A percentile compares a stretch with the other conserved stretches of the same genome.
These are phyloP conservation scores for Fusarium beomiforme DNA, from an alignment of 2,329 filamentous ascomycete genomes.

Conservation along the genomic window DNA sequence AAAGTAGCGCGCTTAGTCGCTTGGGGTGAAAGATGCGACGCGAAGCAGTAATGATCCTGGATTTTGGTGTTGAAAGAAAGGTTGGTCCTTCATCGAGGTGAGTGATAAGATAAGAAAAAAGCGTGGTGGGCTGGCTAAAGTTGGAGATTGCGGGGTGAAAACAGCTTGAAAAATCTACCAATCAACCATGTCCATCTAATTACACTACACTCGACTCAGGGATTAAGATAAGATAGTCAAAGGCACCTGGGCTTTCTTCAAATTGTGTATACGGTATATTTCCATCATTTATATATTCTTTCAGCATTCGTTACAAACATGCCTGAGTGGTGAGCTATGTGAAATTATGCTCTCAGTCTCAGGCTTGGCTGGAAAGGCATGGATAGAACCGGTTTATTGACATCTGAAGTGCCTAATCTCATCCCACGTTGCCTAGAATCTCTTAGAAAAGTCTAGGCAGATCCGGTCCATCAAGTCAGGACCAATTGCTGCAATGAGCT, in stretches of 20 bases:
- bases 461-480: conserved; percentile 65
- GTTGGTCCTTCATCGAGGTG: conserved; percentile 45
- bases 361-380: neutral
- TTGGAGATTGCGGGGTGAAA: conserved; percentile 33
- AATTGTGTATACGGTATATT: neutral
- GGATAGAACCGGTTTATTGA: neutral
- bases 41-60: conserved; percentile 18
- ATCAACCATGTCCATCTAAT: conserved; percentile 1
- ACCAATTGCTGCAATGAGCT: conserved; percentile 74
- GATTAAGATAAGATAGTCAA: neutral
- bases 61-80: conserved; percentile 34
- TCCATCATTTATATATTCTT: neutral
- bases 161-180: conserved; percentile 22
- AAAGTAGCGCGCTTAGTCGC: neutral
- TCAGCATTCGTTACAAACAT: neutral
- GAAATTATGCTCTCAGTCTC: neutral
- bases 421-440: neutral
- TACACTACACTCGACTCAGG: neutral
- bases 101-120: conserved; percentile 49
- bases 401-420: neutral
- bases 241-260: neutral
- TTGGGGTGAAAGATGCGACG: neutral
- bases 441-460: conserved; percentile 63
- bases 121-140: conserved; percentile 30
- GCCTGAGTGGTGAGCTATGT: neutral